Evolutionary conservation across 2,329 filamentous ascomycete genomes (phyloP), one percentile per base, ranked within the genome.

Genomic region (Periconia sp.): DNA sequence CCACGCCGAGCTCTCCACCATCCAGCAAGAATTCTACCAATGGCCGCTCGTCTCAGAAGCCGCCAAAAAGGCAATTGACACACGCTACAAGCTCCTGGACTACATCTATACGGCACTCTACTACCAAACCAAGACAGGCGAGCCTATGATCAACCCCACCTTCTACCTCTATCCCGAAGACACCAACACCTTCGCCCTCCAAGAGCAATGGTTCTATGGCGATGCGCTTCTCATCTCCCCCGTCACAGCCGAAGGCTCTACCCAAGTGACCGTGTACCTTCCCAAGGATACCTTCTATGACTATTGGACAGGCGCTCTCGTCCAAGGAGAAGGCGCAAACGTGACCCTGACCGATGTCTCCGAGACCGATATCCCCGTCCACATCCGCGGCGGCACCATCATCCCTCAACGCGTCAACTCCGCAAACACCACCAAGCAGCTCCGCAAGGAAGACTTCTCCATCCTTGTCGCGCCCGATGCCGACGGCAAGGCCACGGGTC

Each of bases 21-120:
- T 82, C n/a, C 69, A 72, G 2, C 89, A 92, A 65, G 89, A 92
- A 67, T 88, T 90, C 69, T 93, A 92, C 72, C 81, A 78, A 44
- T 92, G 87, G 86, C 74, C 78, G 0, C 73, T 77, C 1, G 87
- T 90, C 6, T 78, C 87, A 0, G 74, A 80, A 9, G 86, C 87
- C 0, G 88, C 88, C 0, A 82, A 81, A 51, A 86, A 84, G 54
- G 87, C 85, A 17, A 91, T 92, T 62, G 81, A 82, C 30, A 85
- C 86, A 45, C 82, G 90, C n/a, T 92, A 92, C 75, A 81, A 83
- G 31, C 78, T 92, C n/a, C 78, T 92, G 13, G 89, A 92, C 64
- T 92, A 92, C 74, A 80, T 90, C 55, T 92, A 93, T 77, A 92
- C 89, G 1, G 84, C 85, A 0, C 78, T 91, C 61, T 78, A 86